Base-by-base conservation (phyloP, 1,284 basidiomycete genomes). In the Tranzscheliella williamsii region DNA sequence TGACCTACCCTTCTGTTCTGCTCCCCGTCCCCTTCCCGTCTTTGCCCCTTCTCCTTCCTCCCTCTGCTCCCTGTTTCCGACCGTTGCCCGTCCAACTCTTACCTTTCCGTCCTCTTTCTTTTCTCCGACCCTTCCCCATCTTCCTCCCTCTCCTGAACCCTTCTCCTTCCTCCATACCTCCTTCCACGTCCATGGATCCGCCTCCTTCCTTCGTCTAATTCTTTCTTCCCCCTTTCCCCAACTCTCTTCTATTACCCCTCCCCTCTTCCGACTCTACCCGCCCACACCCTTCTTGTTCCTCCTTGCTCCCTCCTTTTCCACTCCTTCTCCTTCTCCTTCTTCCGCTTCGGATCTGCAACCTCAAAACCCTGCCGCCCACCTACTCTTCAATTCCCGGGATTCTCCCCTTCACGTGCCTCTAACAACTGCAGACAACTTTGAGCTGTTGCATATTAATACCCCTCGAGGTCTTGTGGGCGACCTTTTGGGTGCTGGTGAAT, bases 401-500 rank as follows among this genome's bases (percentile, higher is more conserved):
- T n/a, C n/a, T n/a, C n/a, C n/a, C n/a, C n/a, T n/a, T n/a, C n/a
- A n/a, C n/a, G n/a, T n/a, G n/a, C n/a, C n/a, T n/a, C n/a, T n/a
- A n/a, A 24, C 24, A 31, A 4, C 41, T 38, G 39, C 27, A 56
- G 53, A 50, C 24, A 38, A 38, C 27, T 39, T 33, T 32, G 40
- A 22, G 18, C 38, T 22, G 20, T 35, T 56, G 53, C 53, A 39
- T 38, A 22, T 44, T 27, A 33, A 42, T 27, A 15, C 8, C 8
- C 51, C 42, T 51, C 57, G 57, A 21, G 57, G 57, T 30, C 34
- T 61, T 18, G 43, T 61, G 20, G 57, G 57, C 33, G 57, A 61
- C 18, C n/a, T 61, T 38, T 22, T 61, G 37, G 57, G 56, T 35
- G 56, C 56, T 54, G 56, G 57, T 61, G 47, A 61, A 42, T 61